phyloP scores from a whole-genome alignment of 345 rosid species.

The Eucalyptus fibrosa region DNA sequence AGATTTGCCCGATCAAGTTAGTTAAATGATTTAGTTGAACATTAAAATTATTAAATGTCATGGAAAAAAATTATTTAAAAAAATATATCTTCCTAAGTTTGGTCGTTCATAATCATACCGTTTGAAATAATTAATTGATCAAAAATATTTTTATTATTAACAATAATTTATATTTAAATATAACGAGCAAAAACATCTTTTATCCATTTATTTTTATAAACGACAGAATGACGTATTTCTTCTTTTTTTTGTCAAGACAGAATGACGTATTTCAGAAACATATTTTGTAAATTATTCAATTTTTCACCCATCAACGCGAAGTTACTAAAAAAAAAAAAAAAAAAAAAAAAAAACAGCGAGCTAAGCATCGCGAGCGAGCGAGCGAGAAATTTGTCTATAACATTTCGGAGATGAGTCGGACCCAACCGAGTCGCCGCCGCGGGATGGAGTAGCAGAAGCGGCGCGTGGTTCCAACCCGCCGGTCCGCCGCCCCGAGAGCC shows the following conservation, averaged over 20 bases:
- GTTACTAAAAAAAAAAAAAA: background rate
- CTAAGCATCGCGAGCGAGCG: background rate
- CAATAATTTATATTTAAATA: too few species aligned
- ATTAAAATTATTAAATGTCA: background rate
- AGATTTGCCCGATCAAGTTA: background rate
- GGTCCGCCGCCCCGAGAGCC: background rate
- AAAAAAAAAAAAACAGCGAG: background rate
- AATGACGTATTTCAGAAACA: too few species aligned
- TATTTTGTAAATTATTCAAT: too few species aligned
- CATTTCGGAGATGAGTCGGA: background rate
- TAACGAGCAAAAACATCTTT: accelerated
- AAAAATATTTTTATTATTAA: too few species aligned
- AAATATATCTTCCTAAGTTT: too few species aligned
- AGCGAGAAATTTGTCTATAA: background rate
- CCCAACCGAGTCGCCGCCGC: background rate
- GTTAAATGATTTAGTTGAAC: background rate
- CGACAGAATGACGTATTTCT: too few species aligned
- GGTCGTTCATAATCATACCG: accelerated
- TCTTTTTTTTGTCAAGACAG: too few species aligned
- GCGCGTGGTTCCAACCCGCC: background rate
- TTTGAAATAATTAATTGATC: background rate
- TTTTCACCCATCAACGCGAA: background rate
- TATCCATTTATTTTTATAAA: too few species aligned
- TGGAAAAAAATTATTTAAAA: too few species aligned
- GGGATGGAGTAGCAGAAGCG: background rate